Evolutionary conservation across 2,329 filamentous ascomycete genomes (phyloP).

Genomic region (Calonectria leucothoes): DNA sequence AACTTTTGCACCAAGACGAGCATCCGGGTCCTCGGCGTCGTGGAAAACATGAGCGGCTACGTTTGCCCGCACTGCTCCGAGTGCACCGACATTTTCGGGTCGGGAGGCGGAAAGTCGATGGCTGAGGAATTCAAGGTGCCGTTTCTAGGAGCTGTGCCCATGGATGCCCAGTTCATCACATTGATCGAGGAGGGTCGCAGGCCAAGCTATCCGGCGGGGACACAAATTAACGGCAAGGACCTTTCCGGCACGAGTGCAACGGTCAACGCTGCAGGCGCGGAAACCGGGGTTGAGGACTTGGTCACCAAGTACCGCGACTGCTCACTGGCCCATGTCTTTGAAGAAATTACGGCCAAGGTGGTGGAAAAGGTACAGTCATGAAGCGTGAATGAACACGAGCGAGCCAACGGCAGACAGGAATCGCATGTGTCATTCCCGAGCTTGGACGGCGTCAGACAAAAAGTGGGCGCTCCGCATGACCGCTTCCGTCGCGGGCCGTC

Average conservation of each 20-base stretch:
- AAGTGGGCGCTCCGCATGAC: slow-evolving; percentile 20
- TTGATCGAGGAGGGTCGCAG: slow-evolving; percentile 80
- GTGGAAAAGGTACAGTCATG: slow-evolving; percentile 38
- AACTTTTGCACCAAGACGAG: slow-evolving; percentile 92
- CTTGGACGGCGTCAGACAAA: not conserved
- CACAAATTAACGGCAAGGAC: slow-evolving; percentile 68
- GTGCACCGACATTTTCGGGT: slow-evolving; percentile 93
- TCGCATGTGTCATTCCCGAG: slow-evolving; percentile 11
- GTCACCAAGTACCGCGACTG: slow-evolving; percentile 80
- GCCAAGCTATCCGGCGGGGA: slow-evolving; percentile 78
- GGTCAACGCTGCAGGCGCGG: slow-evolving; percentile 14
- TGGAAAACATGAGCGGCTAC: slow-evolving; percentile 97
- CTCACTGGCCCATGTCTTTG: slow-evolving; percentile 77
- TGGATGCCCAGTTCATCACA: slow-evolving; percentile 91
- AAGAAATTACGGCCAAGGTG: slow-evolving; percentile 66
- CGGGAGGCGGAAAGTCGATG: slow-evolving; percentile 91
- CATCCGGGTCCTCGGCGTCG: slow-evolving; percentile 84
- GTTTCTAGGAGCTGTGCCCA: slow-evolving; percentile 88
- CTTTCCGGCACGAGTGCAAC: slow-evolving; percentile 52
- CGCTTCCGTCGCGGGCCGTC: slow-evolving; percentile 30
- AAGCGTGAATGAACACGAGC: not conserved
- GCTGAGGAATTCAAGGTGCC: slow-evolving; percentile 84
- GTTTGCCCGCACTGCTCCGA: slow-evolving; percentile 85
- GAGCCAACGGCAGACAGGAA: not conserved
- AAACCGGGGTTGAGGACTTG: slow-evolving; percentile 53